Evolutionary conservation across 352 stramenopile species (phyloP), one percentile per base, ranked within the genome.

Genomic region (Halophytophthora batemanensis): DNA sequence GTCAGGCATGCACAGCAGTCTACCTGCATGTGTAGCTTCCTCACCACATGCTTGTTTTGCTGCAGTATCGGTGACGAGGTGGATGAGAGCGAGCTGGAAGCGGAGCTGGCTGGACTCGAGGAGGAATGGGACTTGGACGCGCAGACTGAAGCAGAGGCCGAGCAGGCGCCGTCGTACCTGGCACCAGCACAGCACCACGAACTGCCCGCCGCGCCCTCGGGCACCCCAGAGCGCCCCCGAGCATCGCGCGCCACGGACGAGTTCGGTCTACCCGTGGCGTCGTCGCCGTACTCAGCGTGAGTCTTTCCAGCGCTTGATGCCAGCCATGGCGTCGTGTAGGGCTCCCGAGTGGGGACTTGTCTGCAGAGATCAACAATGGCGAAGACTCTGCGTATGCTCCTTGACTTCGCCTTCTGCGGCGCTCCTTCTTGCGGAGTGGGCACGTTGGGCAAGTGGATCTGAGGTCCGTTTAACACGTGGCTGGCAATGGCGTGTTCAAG

Each of bases 71-170:
- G 93, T 3, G 83, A 96, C 19, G 93, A 98, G 46, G 86, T 98
- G 43, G 89, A 98, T 66, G 95, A 98, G 68, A 91, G 86, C 28
- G 93, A 98, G 60, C 66, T 98, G 23, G 93, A 98, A 66, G 93
- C 95, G 0, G 95, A 98, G 60, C 71, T 98, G 35, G 93, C 95
- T 22, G 85, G 93, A 19, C 65, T 98, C 15, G 93, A 95, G 52
- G 95, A 98, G 54, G 95, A 98, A 53, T 94, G 95, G 67, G 90
- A 81, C 14, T 85, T 97, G 50, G 82, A 90, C 33, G 69, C 67
- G 35, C 55, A 57, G n/a, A 38, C 64, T 2, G 64, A 58, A 1
- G 58, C 76, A 15, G 53, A 68, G 5, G 59, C 61, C 6, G 74
- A 87, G 44, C 65, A 69, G 13, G 68, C 74, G 14, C 83, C 77